phyloP scores from a whole-genome alignment of 1,284 basidiomycete species.

The Melampsora americana region DNA sequence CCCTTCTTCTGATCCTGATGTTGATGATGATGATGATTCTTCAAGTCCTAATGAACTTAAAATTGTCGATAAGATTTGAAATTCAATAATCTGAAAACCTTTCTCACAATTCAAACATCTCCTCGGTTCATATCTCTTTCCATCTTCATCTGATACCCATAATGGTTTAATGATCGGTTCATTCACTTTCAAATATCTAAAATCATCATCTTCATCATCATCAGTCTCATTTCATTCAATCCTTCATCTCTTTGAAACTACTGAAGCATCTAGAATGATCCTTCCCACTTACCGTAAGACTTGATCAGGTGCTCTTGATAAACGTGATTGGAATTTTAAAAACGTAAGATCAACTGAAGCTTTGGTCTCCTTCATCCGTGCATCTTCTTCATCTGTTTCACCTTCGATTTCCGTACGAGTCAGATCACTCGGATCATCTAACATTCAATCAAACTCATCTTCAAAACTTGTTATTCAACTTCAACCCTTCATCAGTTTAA shows the following conservation, averaged over 20 bases:
- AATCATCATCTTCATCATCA: too few relatives aligned
- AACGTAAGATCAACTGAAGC: constrained; percentile 31
- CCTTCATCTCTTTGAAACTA: not conserved
- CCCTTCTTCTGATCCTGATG: too few relatives aligned
- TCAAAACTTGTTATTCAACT: not conserved
- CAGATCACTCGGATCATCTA: too few relatives aligned
- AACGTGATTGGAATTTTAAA: constrained; percentile 29
- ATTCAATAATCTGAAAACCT: constrained; percentile 4
- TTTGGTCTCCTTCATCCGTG: constrained; percentile 26
- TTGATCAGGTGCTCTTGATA: constrained; percentile 36
- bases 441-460: too few relatives aligned
- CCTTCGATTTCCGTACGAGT: not conserved
- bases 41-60: not conserved
- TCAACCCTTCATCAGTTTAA: not conserved
- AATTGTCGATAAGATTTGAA: constrained; percentile 40
- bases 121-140: not conserved
- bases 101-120: constrained; percentile 6
- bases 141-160: constrained; percentile 18
- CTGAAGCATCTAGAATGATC: not conserved
- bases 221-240: not conserved
- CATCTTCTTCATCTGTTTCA: constrained; percentile 18
- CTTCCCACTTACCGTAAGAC: constrained; percentile 35
- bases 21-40: too few relatives aligned
- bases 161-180: constrained; percentile 29
- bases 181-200: constrained; percentile 37